Base-by-base conservation (phyloP, 345 rosid genomes). In the Arabis alpina region DNA sequence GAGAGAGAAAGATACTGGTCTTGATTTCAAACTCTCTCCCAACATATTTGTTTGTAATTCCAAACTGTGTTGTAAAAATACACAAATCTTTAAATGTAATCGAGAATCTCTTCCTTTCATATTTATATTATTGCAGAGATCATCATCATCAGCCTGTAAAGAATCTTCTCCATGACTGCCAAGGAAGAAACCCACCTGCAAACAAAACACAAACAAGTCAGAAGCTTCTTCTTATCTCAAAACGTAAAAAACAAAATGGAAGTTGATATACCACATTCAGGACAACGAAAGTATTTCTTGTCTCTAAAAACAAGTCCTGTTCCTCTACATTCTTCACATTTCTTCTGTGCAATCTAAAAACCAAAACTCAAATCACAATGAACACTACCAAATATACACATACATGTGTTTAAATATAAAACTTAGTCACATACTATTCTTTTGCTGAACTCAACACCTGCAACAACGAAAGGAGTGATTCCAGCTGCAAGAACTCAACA, bases 81-180 rank as follows among this genome's bases (percentile, higher is more conserved):
- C 49, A 66, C 56, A 67, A 32, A 67, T 52, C 6, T 49, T 53
- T 11, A 40, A 24, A 25, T 25, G 47, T 25, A 52, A 14, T 24
- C 6, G 32, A 53, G 36, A 47, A 36, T 36, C 34, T 53, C 27
- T 4, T 60, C 8, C 30, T 53, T 62, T 47, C 27, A 25, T 30
- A 30, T 50, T 14, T 30, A 30, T 50, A 44, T 4, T 16, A 3
- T 58, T 40, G 45, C n/a, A 66, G 61, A 37, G 65, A 66, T 53
- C 53, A 55, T 64, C 37, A 89, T 64, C 37, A 9, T 83, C 70
- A 89, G 74, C 98, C 94, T 23, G 94, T 81, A 80, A 92, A 89
- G 87, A 92, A 93, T 68, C 92, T 78, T 70, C 75, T 93, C 96
- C 95, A 93, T 5, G 97, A 87, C 71, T 88, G 97, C 93, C 98